Conservation (phyloP, 345 rosid genomes). For the Sisymbrium altissimum region DNA sequence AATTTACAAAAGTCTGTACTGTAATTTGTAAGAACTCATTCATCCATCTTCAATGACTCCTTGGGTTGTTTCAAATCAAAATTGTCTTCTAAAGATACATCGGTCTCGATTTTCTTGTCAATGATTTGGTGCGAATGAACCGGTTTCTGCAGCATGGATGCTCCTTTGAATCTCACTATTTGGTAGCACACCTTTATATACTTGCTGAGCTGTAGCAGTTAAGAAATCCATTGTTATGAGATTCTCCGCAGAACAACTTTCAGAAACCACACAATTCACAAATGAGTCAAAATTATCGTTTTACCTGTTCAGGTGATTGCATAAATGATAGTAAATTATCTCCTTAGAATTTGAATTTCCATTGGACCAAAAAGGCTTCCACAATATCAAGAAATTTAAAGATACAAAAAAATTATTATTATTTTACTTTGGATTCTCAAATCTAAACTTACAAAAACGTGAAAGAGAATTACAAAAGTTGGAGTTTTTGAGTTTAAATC, state of each 20-base stretch:
- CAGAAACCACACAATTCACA: slow-evolving; percentile 13
- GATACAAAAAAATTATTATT: not conserved
- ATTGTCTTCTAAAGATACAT: slow-evolving; percentile 1
- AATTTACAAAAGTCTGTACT: slow-evolving; percentile 21
- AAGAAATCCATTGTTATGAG: not conserved
- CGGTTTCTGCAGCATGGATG: slow-evolving; percentile 62
- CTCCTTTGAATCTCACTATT: slow-evolving; percentile 66
- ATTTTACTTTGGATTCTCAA: not conserved
- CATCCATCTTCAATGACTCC: slow-evolving; percentile 1
- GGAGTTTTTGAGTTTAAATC: not conserved
- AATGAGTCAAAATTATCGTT: not conserved
- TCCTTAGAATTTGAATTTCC: no score
- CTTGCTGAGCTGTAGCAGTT: slow-evolving; percentile 43
- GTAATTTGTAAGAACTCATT: not conserved
- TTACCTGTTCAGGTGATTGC: slow-evolving; percentile 64
- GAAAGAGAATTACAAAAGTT: not conserved
- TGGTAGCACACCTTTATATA: slow-evolving; percentile 54
- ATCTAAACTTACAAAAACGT: not conserved
- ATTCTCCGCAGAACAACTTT: not conserved
- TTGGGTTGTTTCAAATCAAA: slow-evolving; percentile 14
- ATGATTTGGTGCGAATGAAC: slow-evolving; percentile 41
- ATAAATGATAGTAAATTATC: no score
- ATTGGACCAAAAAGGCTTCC: no score
- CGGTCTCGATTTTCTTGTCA: slow-evolving; percentile 15
- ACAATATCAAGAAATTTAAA: not conserved